Conservation (phyloP, 257 asterid species). For the Solanum dulcamara region DNA sequence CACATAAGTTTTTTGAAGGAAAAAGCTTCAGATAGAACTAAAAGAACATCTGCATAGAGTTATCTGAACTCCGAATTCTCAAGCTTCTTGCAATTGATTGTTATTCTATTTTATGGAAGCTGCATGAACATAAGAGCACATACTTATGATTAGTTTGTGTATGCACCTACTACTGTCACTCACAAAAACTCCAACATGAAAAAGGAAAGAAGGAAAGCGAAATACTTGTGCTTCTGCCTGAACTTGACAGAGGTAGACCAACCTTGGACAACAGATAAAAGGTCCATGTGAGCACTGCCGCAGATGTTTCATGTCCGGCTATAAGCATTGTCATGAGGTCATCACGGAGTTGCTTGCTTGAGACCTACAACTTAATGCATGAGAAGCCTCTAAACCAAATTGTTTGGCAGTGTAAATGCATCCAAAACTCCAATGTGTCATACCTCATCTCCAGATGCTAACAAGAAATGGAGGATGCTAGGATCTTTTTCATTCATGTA, state of each 20-base stretch:
- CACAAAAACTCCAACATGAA: background rate
- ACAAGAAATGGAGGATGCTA: conserved; percentile 86
- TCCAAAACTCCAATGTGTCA: conserved; percentile 5
- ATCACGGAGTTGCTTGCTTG: conserved; percentile 99
- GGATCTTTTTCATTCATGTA: conserved; percentile 98
- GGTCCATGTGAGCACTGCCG: conserved; percentile 98
- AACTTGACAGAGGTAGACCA: background rate
- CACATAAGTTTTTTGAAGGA: background rate
- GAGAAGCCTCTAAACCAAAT: conserved; percentile 17
- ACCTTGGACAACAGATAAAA: conserved; percentile 92
- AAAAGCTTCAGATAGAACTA: background rate
- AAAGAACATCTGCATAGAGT: background rate
- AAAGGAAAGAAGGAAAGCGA: background rate
- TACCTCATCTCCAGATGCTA: conserved; percentile 98
- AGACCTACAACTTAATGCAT: conserved; percentile 46
- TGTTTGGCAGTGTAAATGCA: conserved; percentile 1
- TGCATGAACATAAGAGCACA: background rate
- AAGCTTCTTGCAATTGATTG: background rate
- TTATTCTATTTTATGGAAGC: background rate
- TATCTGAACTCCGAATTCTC: background rate
- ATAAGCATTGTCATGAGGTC: conserved; percentile 97
- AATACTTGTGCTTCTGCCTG: background rate
- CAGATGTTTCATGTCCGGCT: conserved; percentile 99
- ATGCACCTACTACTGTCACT: background rate
- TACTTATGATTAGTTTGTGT: background rate